These are phyloP conservation scores for Xanthoparmelia taractica DNA, from an alignment of 495 filamentous ascomycete species.

Conservation along the genomic window DNA sequence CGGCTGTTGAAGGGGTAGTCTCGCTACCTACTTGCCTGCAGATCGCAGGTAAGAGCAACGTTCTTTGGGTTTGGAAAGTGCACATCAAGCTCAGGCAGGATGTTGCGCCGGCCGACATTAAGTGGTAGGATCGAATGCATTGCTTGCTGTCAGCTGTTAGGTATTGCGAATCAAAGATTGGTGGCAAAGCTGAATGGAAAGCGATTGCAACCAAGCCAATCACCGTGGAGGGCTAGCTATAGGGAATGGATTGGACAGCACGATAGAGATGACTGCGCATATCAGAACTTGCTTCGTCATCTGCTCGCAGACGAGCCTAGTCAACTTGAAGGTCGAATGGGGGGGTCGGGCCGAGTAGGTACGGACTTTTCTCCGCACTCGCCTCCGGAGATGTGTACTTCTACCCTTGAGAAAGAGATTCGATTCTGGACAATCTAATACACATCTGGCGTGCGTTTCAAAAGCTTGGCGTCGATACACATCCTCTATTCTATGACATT, in stretches of 20 bases:
- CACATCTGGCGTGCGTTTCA: no score
- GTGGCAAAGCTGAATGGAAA: not conserved
- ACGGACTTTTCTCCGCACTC: no score
- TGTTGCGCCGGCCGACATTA: not conserved
- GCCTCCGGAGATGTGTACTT: no score
- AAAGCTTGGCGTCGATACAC: no score
- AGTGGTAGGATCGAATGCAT: not conserved
- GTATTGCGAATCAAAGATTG: not conserved
- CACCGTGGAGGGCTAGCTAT: not conserved
- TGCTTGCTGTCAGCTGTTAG: not conserved
- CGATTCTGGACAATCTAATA: no score
- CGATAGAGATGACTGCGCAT: not conserved
- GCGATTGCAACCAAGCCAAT: not conserved
- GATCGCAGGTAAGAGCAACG: constrained; percentile 45
- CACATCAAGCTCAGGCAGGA: constrained; percentile 2
- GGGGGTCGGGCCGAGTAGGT: no score
- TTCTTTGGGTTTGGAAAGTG: constrained; percentile 31
- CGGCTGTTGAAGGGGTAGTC: constrained; percentile 68
- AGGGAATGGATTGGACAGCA: not conserved
- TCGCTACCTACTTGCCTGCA: constrained; percentile 56
- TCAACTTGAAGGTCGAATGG: no score
- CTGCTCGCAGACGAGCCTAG: not conserved
- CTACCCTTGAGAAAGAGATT: no score
- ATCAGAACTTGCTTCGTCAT: not conserved
- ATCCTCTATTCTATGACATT: no score